These are phyloP conservation scores for Myxozyma lipomycoides DNA, from an alignment of 805 yeast species.

Conservation along the genomic window DNA sequence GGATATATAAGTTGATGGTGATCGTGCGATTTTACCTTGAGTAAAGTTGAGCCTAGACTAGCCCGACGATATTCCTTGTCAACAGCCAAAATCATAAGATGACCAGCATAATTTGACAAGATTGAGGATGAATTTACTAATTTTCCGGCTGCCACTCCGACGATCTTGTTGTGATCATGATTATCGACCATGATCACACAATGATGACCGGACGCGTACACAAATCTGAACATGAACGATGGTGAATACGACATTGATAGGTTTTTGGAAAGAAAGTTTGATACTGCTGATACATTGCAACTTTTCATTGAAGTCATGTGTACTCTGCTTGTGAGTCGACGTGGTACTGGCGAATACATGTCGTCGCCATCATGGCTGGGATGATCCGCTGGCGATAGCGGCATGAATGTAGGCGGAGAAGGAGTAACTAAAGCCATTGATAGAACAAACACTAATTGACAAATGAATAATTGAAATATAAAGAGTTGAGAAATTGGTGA, in stretches of 20 bases:
- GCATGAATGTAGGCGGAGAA: too few species aligned
- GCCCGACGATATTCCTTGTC: constrained; percentile 11
- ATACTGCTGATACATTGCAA: too few species aligned
- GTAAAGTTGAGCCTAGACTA: constrained; percentile 16
- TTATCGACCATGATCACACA: constrained; percentile 5
- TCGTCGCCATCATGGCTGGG: too few species aligned
- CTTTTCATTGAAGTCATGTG: too few species aligned
- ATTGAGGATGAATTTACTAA: constrained; percentile 1
- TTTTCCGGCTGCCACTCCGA: constrained; percentile 20
- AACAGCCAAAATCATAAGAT: constrained; percentile 25
- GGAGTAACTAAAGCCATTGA: too few species aligned
- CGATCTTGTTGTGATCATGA: neutral
- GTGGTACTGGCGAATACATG: too few species aligned
- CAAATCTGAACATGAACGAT: constrained; percentile 19
- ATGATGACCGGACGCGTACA: constrained; percentile 7
- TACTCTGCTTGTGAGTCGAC: too few species aligned
- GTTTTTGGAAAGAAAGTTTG: neutral
- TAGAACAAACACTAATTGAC: too few species aligned
- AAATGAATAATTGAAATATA: too few species aligned
- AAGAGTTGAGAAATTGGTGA: too few species aligned
- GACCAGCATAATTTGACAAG: constrained; percentile 4
- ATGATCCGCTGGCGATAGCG: too few species aligned
- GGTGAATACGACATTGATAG: constrained; percentile 16
- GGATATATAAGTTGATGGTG: neutral
- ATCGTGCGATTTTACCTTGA: constrained; percentile 1